phyloP scores from a whole-genome alignment of 139 green algal species.

The Ettlia oleoabundans region DNA sequence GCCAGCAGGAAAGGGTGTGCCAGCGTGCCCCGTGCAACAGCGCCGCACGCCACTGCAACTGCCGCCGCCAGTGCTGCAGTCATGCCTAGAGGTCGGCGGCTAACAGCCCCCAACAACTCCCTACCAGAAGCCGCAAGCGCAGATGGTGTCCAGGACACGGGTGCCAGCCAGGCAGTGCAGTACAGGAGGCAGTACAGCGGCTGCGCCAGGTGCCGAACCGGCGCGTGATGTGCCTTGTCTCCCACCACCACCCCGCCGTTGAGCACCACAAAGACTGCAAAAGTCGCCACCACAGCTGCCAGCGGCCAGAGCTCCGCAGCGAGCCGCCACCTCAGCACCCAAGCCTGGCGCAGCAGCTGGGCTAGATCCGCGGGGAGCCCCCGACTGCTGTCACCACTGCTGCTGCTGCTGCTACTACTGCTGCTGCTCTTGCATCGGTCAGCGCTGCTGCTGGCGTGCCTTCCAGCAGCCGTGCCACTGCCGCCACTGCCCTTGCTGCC shows the following conservation, averaged over 20 bases:
- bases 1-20: conserved; percentile 92
- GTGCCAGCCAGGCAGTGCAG: conserved; percentile 47
- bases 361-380: neutral
- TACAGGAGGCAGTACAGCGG: conserved; percentile 85
- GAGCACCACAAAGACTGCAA: conserved; percentile 77
- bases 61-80: neutral
- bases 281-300: conserved; percentile 58
- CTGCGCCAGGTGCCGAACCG: conserved; percentile 78
- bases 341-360: neutral
- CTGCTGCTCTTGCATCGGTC: neutral
- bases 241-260: conserved; percentile 92
- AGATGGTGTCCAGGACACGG: conserved; percentile 16
- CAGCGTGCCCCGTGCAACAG: conserved; percentile 54
- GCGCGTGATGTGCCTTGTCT: conserved; percentile 75
- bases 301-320: conserved; percentile 49
- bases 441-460: neutral
- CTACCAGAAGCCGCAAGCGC: neutral
- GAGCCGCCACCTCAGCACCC: conserved; percentile 35
- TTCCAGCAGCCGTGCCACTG: neutral
- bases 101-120: neutral
- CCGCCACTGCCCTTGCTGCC: too few relatives aligned
- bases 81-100: neutral
- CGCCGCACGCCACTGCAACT: neutral
- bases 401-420: neutral
- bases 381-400: neutral